phyloP scores from a whole-genome alignment of 345 rosid species.

The Dipteronia sinensis region DNA sequence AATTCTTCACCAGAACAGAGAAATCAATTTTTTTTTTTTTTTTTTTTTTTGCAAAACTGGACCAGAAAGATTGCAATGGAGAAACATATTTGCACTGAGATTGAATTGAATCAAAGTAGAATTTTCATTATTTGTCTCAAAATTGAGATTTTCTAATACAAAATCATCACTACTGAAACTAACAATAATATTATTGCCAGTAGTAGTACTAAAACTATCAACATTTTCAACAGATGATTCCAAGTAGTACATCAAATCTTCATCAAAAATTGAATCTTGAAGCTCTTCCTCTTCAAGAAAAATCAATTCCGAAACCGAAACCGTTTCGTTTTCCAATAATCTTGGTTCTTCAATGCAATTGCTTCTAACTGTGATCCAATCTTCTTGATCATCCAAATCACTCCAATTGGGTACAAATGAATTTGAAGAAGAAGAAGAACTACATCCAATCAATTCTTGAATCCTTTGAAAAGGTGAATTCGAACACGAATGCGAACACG shows the following conservation, averaged over 20 bases:
- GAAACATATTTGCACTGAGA: background rate
- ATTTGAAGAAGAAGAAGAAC: background rate
- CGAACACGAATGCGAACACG: constrained; percentile 7
- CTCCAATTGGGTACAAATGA: constrained; percentile 36
- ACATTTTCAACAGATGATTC: constrained; percentile 33
- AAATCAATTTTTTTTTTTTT: background rate
- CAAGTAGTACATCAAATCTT: constrained; percentile 30
- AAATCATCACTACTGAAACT: constrained; percentile 24
- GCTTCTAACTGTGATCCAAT: constrained; percentile 77
- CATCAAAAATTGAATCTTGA: constrained; percentile 38
- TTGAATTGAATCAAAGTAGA: constrained; percentile 25
- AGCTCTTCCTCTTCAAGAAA: constrained; percentile 29
- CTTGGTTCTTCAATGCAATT: constrained; percentile 30
- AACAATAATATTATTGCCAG: background rate
- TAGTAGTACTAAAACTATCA: background rate
- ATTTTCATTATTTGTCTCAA: constrained; percentile 21
- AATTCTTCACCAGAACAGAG: background rate
- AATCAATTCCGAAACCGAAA: constrained; percentile 13
- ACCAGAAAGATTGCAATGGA: background rate
- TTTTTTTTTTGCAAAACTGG: background rate
- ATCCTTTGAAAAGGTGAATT: constrained; percentile 44
- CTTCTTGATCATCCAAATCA: constrained; percentile 38
- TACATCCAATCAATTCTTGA: constrained; percentile 42
- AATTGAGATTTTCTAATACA: constrained; percentile 36
- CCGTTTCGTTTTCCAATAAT: constrained; percentile 29